A percentile compares a stretch with the other conserved stretches of the same genome.
These are phyloP conservation scores for Saccharum officinarum DNA, from an alignment of 176 grass and related monocot genomes.

Conservation along the genomic window DNA sequence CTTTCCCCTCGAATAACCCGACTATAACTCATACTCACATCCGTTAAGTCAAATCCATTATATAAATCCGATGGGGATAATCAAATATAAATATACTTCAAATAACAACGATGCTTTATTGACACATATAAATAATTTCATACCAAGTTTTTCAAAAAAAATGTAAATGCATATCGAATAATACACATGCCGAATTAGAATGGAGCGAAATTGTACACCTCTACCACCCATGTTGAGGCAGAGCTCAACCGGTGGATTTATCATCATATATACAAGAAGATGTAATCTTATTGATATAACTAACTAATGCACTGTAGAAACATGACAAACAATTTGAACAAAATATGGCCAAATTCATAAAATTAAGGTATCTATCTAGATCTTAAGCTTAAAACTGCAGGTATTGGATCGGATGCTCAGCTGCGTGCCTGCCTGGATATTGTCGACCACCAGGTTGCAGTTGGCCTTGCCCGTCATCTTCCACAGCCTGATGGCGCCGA, in stretches of 20 bases:
- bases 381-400: constrained; percentile 84
- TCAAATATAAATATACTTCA: neutral
- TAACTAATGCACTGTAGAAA: neutral
- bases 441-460: constrained; percentile 65
- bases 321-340: neutral
- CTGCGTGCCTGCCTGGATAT: constrained; percentile 24
- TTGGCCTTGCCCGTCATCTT: constrained; percentile 61
- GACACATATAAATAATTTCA: neutral
- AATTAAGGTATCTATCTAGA: constrained; percentile 24
- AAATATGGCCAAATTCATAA: neutral
- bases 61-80: neutral
- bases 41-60: neutral
- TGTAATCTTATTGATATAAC: neutral
- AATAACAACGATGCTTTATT: neutral
- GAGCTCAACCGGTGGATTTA: neutral
- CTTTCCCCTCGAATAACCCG: neutral
- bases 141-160: neutral
- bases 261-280: constrained; percentile 15
- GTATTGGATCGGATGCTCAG: constrained; percentile 69
- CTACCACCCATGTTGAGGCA: neutral
- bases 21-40: neutral
- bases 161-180: neutral
- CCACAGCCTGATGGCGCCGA: constrained; percentile 67
- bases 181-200: constrained; percentile 27
- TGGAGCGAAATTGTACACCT: neutral